Conservation (phyloP, 129 eudicot species). For the Saposhnikovia divaricata region DNA sequence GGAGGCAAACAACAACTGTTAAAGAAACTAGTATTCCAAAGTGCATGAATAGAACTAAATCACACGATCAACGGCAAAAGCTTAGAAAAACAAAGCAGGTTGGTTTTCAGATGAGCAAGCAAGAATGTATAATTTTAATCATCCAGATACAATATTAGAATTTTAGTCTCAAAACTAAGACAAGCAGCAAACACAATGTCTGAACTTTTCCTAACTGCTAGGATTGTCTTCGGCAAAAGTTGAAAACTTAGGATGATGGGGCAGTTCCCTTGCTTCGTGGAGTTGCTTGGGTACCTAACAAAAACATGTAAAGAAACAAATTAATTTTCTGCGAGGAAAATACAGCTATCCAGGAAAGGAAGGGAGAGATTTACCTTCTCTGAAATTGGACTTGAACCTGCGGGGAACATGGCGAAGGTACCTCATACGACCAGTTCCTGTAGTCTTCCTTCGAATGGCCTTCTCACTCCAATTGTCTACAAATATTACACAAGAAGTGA, state of each 20-base stretch:
- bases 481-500: background rate
- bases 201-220: background rate
- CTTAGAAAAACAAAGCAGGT: background rate
- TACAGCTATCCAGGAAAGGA: background rate
- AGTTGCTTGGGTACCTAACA: slow-evolving; percentile 56
- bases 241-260: slow-evolving; percentile 26
- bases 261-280: slow-evolving; percentile 60
- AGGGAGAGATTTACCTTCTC: slow-evolving; percentile 36
- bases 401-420: slow-evolving; percentile 65
- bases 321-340: background rate
- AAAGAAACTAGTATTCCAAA: background rate
- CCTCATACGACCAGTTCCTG: slow-evolving; percentile 76
- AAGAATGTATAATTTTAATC: background rate
- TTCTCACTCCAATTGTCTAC: slow-evolving; percentile 50
- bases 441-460: slow-evolving; percentile 59
- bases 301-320: background rate
- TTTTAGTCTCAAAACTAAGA: background rate
- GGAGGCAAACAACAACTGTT: background rate
- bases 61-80: background rate
- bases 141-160: background rate
- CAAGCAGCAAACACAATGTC: background rate
- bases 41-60: background rate
- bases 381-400: slow-evolving; percentile 61
- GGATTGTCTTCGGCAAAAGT: background rate
- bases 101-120: background rate